Evolutionary conservation across 2,329 filamentous ascomycete genomes (phyloP), one percentile per base, ranked within the genome.

Genomic region (Parascedosporium putredinis): DNA sequence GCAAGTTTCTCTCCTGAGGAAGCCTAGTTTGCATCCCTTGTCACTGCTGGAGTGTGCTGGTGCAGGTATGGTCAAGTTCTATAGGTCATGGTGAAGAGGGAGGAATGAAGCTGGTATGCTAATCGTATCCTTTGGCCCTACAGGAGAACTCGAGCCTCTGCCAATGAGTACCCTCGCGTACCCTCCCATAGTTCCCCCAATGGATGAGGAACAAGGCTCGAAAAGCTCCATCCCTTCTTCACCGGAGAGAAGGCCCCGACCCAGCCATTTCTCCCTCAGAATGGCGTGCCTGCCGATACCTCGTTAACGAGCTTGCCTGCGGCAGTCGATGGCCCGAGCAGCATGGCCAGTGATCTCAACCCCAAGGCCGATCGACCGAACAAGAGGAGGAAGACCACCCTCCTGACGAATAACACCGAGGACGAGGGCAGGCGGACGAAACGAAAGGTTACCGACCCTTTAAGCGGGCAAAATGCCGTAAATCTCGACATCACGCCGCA

Each of bases 181-280:
- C 31, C 40, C 42, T 29, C 66, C 60, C 45, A 78, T 77, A 75
- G 63, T 64, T 54, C 66, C 66, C 50, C 63, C 66, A 58, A 64
- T 59, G 50, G 54, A 62, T 48, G 59, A 57, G 52, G 66, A 49
- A 18, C 34, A 66, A 50, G 58, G 61, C 34, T 56, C 59, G 22
- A 72, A 69, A 76, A 74, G 55, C 58, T 79, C 33, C 77, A 80
- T 55, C 76, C 77, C 16, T 78, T 80, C 62, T 79, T 80, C 57
- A 58, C 64, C 34, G 20, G 18, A 14, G 45, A 47, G 24, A 36
- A 42, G 14, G 25, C 34, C 16, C 16, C 33, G 8, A 34, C 51
- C 3, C 23, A 43, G 16, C 7, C 47, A 36, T 38, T 20, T 10
- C 4, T 47, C 10, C 16, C 48, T 16, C 12, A 48, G 6, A 31